These are phyloP conservation scores for Plenodomus lindquistii DNA, from an alignment of 2,329 filamentous ascomycete genomes.

Conservation along the genomic window DNA sequence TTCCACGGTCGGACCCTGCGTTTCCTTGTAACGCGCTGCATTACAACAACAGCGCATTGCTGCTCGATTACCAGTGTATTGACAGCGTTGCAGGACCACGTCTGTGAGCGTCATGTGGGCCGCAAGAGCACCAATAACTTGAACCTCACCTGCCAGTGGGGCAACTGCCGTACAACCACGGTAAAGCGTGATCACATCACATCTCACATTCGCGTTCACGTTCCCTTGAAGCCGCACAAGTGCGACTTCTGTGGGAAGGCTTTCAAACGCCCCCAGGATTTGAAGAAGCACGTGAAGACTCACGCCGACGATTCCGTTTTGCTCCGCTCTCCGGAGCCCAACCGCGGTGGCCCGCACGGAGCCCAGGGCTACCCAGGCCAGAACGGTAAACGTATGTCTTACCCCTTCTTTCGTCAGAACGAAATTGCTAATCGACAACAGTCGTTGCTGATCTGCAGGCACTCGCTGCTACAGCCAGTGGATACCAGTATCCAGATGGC, in stretches of 20 bases:
- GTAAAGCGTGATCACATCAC: conserved; percentile 99
- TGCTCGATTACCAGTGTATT: conserved; percentile 2
- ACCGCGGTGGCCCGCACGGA: conserved; percentile 48
- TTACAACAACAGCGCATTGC: neutral
- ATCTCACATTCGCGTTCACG: conserved; percentile 96
- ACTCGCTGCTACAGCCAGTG: conserved; percentile 53
- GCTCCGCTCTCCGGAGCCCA: conserved; percentile 65
- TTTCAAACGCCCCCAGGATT: conserved; percentile 97
- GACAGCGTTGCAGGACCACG: conserved; percentile 72
- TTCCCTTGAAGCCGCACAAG: conserved; percentile 98
- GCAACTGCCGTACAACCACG: conserved; percentile 90
- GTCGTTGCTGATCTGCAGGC: conserved; percentile 54
- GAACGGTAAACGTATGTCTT: conserved; percentile 46
- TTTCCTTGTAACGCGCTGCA: neutral
- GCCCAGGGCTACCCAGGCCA: conserved; percentile 41
- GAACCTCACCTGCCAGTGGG: conserved; percentile 97
- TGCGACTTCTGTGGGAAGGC: conserved; percentile 98
- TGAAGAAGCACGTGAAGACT: conserved; percentile 99
- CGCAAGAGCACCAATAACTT: conserved; percentile 99
- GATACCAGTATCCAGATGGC: conserved; percentile 53
- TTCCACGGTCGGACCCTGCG: neutral
- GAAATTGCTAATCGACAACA: conserved; percentile 41
- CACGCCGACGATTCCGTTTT: conserved; percentile 92
- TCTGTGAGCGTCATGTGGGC: conserved; percentile 96
- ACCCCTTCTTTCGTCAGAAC: neutral